A percentile compares a stretch with the other conserved stretches of the same genome.
Conservation (phyloP, 2,329 filamentous ascomycete species). For the Verticillium tricorpus region DNA sequence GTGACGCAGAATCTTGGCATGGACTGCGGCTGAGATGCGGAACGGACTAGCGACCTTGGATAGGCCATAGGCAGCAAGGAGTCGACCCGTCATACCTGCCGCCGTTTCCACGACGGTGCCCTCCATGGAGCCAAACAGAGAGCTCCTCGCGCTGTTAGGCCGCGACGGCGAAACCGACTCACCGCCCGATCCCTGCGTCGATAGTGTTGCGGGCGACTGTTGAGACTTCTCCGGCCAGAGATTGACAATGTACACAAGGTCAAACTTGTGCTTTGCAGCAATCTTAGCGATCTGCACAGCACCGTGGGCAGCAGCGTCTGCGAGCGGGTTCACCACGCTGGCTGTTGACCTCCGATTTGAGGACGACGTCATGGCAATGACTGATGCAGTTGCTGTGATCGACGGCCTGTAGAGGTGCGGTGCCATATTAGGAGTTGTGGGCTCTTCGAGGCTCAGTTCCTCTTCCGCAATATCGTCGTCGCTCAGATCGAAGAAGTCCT, state of each 20-base stretch:
- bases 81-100: slow-evolving; percentile 37
- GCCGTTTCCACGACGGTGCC: slow-evolving; percentile 10
- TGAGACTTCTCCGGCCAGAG: slow-evolving; percentile 43
- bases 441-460: slow-evolving; percentile 4
- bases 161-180: slow-evolving; percentile 6
- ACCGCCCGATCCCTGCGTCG: slow-evolving; percentile 9
- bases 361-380: not conserved
- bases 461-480: slow-evolving; percentile 56
- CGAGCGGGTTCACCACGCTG: not conserved
- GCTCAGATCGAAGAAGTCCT: slow-evolving; percentile 20
- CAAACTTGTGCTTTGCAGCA: slow-evolving; percentile 51
- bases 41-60: slow-evolving; percentile 47
- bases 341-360: slow-evolving; percentile 9
- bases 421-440: not conserved
- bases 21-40: slow-evolving; percentile 44
- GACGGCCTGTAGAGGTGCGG: not conserved
- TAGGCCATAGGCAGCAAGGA: slow-evolving; percentile 52
- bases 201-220: not conserved
- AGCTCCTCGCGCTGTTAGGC: slow-evolving; percentile 8
- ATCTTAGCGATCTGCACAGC: slow-evolving; percentile 44
- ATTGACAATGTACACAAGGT: slow-evolving; percentile 55
- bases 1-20: slow-evolving; percentile 43
- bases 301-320: slow-evolving; percentile 15
- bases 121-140: slow-evolving; percentile 7
- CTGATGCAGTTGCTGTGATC: not conserved